These are phyloP conservation scores for Linnemannia zychae DNA, from an alignment of 192 early-diverging fungal genomes.

Conservation along the genomic window DNA sequence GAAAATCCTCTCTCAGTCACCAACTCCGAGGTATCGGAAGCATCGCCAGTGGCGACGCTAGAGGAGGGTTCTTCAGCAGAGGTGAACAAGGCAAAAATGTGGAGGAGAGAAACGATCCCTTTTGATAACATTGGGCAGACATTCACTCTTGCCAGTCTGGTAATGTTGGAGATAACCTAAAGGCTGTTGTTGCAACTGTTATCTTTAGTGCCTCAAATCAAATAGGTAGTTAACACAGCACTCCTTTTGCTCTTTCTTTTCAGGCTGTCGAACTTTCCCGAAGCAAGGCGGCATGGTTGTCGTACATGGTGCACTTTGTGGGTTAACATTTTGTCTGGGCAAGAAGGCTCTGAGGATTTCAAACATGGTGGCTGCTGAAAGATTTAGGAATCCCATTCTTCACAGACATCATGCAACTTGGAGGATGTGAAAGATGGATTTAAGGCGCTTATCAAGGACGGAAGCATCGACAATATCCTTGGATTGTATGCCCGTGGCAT, in stretches of 20 bases:
- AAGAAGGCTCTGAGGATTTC: constrained; percentile 46
- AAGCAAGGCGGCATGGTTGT: constrained; percentile 43
- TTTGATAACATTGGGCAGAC: constrained; percentile 21
- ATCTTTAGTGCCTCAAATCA: constrained; percentile 33
- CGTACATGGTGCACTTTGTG: constrained; percentile 40
- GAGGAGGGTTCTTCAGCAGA: constrained; percentile 33
- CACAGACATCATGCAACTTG: constrained; percentile 15
- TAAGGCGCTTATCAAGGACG: constrained; percentile 13
- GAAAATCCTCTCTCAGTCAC: constrained; percentile 40
- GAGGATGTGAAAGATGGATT: constrained; percentile 36
- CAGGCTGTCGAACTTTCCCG: constrained; percentile 22
- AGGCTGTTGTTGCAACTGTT: constrained; percentile 12
- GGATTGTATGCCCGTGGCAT: constrained; percentile 29
- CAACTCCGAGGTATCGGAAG: constrained; percentile 36
- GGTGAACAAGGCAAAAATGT: constrained; percentile 28
- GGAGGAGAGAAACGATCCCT: constrained; percentile 24
- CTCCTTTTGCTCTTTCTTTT: constrained; percentile 14
- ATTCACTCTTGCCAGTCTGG: constrained; percentile 30
- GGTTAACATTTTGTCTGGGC: constrained; percentile 34
- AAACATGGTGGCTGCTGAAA: constrained; percentile 39
- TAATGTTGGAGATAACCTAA: constrained; percentile 20
- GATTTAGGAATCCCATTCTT: constrained; percentile 36
- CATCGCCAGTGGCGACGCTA: constrained; percentile 36
- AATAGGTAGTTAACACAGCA: neutral
- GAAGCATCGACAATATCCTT: constrained; percentile 22